phyloP scores from a whole-genome alignment of 1,284 basidiomycete species.

The Marasmius sp. region DNA sequence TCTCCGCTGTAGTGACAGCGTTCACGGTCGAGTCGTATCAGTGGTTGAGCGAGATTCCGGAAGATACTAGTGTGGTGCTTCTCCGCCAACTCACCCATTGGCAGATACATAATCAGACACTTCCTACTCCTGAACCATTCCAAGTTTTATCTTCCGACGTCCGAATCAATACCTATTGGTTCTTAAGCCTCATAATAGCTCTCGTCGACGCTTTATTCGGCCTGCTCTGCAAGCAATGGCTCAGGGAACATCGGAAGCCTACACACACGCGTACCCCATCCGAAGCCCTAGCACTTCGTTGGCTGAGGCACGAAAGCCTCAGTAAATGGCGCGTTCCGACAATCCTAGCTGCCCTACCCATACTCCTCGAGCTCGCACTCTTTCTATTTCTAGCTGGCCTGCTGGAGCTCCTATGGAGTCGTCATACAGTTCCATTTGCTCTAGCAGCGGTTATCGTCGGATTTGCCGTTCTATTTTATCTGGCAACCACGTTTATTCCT shows the following conservation, averaged over 20 bases:
- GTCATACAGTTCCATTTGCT: not conserved
- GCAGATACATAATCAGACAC: not conserved
- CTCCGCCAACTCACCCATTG: not conserved
- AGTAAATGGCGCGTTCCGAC: not conserved
- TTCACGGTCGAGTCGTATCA: conserved; percentile 9
- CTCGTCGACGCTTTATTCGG: conserved; percentile 6
- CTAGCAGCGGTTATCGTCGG: not conserved
- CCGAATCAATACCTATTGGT: conserved; percentile 6
- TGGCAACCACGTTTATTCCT: not conserved
- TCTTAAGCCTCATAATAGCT: conserved; percentile 7
- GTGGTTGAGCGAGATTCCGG: not conserved
- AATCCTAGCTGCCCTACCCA: not conserved
- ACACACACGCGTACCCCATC: not conserved
- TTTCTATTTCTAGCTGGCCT: conserved; percentile 6
- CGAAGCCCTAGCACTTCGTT: not conserved
- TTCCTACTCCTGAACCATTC: not conserved
- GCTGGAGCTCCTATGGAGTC: conserved; percentile 5
- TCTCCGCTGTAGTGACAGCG: conserved; percentile 5
- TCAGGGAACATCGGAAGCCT: conserved; percentile 5
- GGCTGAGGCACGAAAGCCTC: not conserved
- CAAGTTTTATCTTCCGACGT: not conserved
- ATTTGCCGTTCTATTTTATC: not conserved
- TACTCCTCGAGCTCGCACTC: conserved; percentile 1
- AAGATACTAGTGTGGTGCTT: not conserved
- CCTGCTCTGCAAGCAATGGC: conserved; percentile 13